Base-by-base conservation (phyloP, 305 asterid genomes). In the Euphrasia arctica region DNA sequence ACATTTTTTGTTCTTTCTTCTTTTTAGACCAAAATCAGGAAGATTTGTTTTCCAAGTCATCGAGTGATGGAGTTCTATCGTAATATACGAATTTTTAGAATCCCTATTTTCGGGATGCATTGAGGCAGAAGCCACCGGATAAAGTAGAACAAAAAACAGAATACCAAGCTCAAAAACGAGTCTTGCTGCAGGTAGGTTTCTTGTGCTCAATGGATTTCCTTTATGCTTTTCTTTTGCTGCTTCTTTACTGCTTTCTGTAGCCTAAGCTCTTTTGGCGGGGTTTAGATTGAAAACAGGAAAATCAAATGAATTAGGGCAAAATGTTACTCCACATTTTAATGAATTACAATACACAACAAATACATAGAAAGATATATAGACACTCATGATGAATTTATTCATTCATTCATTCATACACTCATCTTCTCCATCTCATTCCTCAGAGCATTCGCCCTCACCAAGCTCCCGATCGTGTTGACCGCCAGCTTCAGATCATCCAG, bases 391-490 rank as follows among this genome's bases (percentile, higher is more conserved):
- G 2, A 25, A 25, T 25, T 32, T 4, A 5, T 32, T 51, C 31
- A 83, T 18, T 84, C 85, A 25, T 25, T 32, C 5, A 5, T 32
- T 51, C 29, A 83, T 18, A 85, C 85, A 22, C 69, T 82, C 13
- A 87, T 78, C 78, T 89, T 92, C 41, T 85, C 88, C 96, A 92
- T 92, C 81, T 92, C 97, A 76, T 69, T 89, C 81, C 83, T 85
- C 59, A 92, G 72, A 2, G 98, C 97, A 78, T 89, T 87, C 5
- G 96, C 97, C 81, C 97, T 89, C 4, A 92, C 87, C 79, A 89
- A 54, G 58, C 95, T 92, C 52, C 98, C 98, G 60, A 92, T 85
- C 0, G 98, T 92, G 59, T 92, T 92, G 25, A 92, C 84, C 28
- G 97, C 97, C 73, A 92, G 59, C 74, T 92, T 92, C 84, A 92